Evolutionary conservation across 2,329 filamentous ascomycete genomes (phyloP).

Genomic region (Xylaria sp.): DNA sequence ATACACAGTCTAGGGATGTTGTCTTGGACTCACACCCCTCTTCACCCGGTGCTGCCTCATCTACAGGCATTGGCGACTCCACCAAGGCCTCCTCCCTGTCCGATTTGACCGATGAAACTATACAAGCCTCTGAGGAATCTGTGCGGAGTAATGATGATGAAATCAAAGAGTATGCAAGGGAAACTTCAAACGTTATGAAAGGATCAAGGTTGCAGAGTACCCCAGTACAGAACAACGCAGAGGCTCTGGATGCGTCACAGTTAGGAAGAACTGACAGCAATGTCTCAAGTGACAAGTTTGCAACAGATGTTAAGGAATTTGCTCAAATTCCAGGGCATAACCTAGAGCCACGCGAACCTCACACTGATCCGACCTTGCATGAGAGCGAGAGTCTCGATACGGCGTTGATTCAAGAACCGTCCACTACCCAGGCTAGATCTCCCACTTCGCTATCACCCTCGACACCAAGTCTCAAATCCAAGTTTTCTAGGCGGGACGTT

Average conservation of each 20-base stretch:
- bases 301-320: slow-evolving; percentile 39
- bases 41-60: slow-evolving; percentile 61
- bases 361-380: slow-evolving; percentile 8
- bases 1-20: slow-evolving; percentile 59
- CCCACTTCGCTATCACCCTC: slow-evolving; percentile 40
- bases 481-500: slow-evolving; percentile 55
- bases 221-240: slow-evolving; percentile 22
- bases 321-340: slow-evolving; percentile 39
- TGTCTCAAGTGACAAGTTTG: slow-evolving; percentile 38
- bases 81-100: slow-evolving; percentile 73
- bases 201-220: slow-evolving; percentile 25
- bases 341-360: slow-evolving; percentile 34
- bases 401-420: neutral
- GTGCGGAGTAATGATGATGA: slow-evolving; percentile 27
- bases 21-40: slow-evolving; percentile 67
- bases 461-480: slow-evolving; percentile 53
- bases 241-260: slow-evolving; percentile 29
- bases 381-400: slow-evolving; percentile 7
- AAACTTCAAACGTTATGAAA: slow-evolving; percentile 25
- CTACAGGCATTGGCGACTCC: slow-evolving; percentile 66
- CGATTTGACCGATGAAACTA: slow-evolving; percentile 69
- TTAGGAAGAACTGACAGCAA: slow-evolving; percentile 34
- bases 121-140: slow-evolving; percentile 55
- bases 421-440: slow-evolving; percentile 38
- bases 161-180: slow-evolving; percentile 26